phyloP scores from a whole-genome alignment of 257 asterid genomes.

The Schizonepeta tenuifolia region DNA sequence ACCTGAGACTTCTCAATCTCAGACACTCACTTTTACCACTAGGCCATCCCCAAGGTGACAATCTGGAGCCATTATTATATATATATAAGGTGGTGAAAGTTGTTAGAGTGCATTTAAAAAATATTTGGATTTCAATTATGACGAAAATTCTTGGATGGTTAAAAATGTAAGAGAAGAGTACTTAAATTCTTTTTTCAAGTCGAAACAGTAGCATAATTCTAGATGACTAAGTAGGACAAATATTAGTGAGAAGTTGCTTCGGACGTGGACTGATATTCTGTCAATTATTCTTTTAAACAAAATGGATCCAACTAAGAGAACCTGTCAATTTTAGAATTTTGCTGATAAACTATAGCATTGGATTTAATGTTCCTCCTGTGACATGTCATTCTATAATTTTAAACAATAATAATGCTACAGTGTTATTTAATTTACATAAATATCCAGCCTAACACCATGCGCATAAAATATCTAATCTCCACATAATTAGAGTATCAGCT shows the following conservation, averaged over 20 bases:
- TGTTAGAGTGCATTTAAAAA: conserved; percentile 2
- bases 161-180: background rate
- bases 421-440: too few species aligned
- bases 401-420: background rate
- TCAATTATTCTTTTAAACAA: background rate
- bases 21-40: too few species aligned
- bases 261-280: background rate
- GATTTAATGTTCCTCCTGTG: background rate
- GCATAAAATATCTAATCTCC: background rate
- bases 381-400: background rate
- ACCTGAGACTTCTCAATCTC: too few species aligned
- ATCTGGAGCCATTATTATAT: too few species aligned
- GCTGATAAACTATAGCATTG: background rate
- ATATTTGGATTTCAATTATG: background rate
- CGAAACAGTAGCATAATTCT: background rate
- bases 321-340: conserved; percentile 28
- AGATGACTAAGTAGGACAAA: conserved; percentile 1
- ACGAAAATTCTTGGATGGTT: background rate
- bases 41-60: too few species aligned
- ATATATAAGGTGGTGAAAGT: conserved; percentile 24
- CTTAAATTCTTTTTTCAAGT: background rate
- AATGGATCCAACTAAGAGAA: conserved; percentile 22
- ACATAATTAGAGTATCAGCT: too few species aligned
- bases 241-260: conserved; percentile 5
- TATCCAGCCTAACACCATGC: background rate